Evolutionary conservation across 108 stramenopile genomes (phyloP), one percentile per base, ranked within the genome.

Genomic region (Cyclotella cryptica): DNA sequence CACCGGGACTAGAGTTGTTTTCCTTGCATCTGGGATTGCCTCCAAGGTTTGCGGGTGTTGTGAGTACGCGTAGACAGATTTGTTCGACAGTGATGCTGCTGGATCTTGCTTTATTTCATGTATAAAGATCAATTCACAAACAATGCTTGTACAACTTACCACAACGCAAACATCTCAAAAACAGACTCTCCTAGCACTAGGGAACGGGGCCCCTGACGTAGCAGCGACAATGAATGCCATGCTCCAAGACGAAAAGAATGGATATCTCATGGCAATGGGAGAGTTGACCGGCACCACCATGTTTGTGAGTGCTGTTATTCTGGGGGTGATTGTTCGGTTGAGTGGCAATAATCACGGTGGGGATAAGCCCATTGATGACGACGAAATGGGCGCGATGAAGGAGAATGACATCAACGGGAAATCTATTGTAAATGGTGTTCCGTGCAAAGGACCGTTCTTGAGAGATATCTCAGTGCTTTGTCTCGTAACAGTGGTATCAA

Each of bases 161-260:
- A 28, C 26, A 3, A 10, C 59, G 21, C 22, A 14, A 24, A 17
- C 10, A 62, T 42, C 9, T 42, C 18, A 21, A 66, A 66, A 51
- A 24, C 51, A 68, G 41, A 95, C 97, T 6, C 77, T 98, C n/a
- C 84, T 99, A 60, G 98, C 99, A n/a, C 73, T 99, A 57, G 99
- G 99, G 28, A 99, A 99, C 85, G 99, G 99, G 26, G 97, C 99
- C 10, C 96, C 99, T 18, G 99, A 99, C 72, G 97, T 98, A 0
- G 91, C 90, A 29, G 93, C 98, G 17, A 92, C 97, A 26, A 86
- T 98, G 51, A 92, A 91, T 53, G 96, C 97, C 58, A 89, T 98
- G 30, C 66, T 77, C 22, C 55, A 49, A 9, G 85, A 91, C 65
- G 71, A 66, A 29, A 78, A 72, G n/a, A 85, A 92, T 65, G 98